Base-by-base conservation (phyloP, 2,329 filamentous ascomycete species). In the Biscogniauxia marginata region DNA sequence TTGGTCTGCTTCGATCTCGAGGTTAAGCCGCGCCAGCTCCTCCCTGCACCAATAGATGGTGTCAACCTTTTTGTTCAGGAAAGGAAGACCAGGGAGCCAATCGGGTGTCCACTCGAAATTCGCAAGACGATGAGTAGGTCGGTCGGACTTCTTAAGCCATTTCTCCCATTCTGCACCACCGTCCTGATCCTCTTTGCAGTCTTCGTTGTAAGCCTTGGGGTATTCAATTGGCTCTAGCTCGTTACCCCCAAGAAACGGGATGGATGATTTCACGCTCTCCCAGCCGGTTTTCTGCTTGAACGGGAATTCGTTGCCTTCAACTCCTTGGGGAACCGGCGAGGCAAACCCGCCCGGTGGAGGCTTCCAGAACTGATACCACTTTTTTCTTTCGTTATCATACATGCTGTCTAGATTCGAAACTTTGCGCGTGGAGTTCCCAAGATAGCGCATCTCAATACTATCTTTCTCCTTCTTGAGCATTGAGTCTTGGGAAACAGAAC, bases 1-100 rank as follows among this genome's bases (percentile, higher is more conserved):
- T 70, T 99, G 95, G 63, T 98, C 95, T 46, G 88, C 79, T 65
- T 97, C 93, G 53, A 99, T 97, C 70, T 98, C 93, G 52, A 93
- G 69, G 63, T 98, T 99, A 18, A 98, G 78, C 13, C 90, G 85
- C 18, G 95, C 93, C 23, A 99, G 74, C 71, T 98, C 89, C 61
- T 87, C 85, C 3, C 95, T 89, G 65, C 91, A 96, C 78, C 93
- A 89, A 68, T 96, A 92, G 62, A 99, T 98, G 0, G 89, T 93
- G 70, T 99, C 95, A 1, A 97, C 93, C 73, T 98, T 97, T 71
- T 91, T 88, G 53, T 90, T 92, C 50, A 96, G 72, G 1, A 92
- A 74, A 4, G 89, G 91, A n/a, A 96, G 71, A 0, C 86, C 84
- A 2, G 89, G 88, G 71, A 96, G 85, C 88, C 89, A 97, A 43